Evolutionary conservation across 306 rosid species (phyloP), one percentile per base, ranked within the genome.

Genomic region (Vigna trinervia): DNA sequence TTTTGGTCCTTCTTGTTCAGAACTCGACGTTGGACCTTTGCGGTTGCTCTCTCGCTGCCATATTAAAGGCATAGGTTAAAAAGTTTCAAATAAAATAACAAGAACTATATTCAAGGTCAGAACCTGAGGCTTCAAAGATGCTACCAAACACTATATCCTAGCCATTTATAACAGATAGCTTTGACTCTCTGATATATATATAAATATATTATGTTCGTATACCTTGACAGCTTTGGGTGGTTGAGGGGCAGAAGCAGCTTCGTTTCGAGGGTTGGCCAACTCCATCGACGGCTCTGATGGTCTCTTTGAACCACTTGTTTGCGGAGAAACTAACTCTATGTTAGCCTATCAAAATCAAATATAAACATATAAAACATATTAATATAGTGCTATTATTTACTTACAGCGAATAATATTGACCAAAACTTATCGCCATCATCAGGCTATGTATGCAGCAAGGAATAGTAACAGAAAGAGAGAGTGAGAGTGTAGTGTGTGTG

Each of bases 1-100:
- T 79, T 92, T 92, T n/a, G 93, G 97, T 69, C 87, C 96, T 78
- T 95, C 96, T 26, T 95, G 98, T 73, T 92, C 98, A 53, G 98
- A 95, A 80, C 96, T 92, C 68, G 96, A 89, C 8, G 97, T 85
- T 58, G 92, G 87, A 75, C 97, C 97, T 78, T 95, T 95, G n/a
- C 92, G 86, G 65, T 85, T 90, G 34, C 75, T 69, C 80, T 86
- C 97, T 45, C 91, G 92, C 95, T 89, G 89, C 41, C 32, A 69
- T 73, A 73, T 58, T 54, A 56, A 39, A 74, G 41, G 45, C 71
- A 79, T 54, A 46, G 13, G 43, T 60, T 52, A 43, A 5, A 50
- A 63, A 76, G 50, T 10, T 39, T 58, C 4, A 52, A 23, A 73
- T 52, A 73, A 54, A 15, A 68, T 32, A 60, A 45, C 14, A 3